Evolutionary conservation across 2,329 filamentous ascomycete species (phyloP).

Genomic region (Sphaerulina musiva): DNA sequence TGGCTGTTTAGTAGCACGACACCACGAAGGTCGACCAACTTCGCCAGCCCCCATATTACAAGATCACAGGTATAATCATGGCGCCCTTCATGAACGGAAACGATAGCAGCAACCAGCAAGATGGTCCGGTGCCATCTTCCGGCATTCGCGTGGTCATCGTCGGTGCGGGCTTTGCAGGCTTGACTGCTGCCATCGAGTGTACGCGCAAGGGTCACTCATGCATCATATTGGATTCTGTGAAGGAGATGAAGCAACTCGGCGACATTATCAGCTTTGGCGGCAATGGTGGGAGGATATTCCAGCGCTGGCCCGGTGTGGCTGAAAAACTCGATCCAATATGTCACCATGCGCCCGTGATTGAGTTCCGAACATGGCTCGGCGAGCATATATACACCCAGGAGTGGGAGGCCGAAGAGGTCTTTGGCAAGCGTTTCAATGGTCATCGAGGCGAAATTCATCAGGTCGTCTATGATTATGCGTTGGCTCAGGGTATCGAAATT

Average conservation of each 20-base stretch:
- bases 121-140: slow-evolving; percentile 26
- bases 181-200: slow-evolving; percentile 58
- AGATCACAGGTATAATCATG: background rate
- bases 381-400: slow-evolving; percentile 29
- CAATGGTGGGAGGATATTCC: slow-evolving; percentile 56
- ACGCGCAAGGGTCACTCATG: slow-evolving; percentile 55
- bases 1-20: background rate
- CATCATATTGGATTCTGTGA: slow-evolving; percentile 53
- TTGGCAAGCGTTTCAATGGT: slow-evolving; percentile 32
- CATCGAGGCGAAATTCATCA: slow-evolving; percentile 34
- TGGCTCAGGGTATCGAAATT: slow-evolving; percentile 28
- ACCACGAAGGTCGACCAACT: background rate
- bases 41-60: background rate
- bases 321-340: slow-evolving; percentile 32
- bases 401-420: slow-evolving; percentile 32
- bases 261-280: slow-evolving; percentile 58
- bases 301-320: slow-evolving; percentile 47
- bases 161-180: slow-evolving; percentile 54
- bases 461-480: slow-evolving; percentile 31
- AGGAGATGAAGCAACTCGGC: slow-evolving; percentile 51
- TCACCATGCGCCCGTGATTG: slow-evolving; percentile 28
- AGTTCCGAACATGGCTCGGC: slow-evolving; percentile 30
- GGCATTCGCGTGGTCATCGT: slow-evolving; percentile 51
- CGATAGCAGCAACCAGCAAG: background rate
- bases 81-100: background rate